phyloP scores from a whole-genome alignment of 2,329 filamentous ascomycete species.

The Phaeosphaeriaceae sp. region DNA sequence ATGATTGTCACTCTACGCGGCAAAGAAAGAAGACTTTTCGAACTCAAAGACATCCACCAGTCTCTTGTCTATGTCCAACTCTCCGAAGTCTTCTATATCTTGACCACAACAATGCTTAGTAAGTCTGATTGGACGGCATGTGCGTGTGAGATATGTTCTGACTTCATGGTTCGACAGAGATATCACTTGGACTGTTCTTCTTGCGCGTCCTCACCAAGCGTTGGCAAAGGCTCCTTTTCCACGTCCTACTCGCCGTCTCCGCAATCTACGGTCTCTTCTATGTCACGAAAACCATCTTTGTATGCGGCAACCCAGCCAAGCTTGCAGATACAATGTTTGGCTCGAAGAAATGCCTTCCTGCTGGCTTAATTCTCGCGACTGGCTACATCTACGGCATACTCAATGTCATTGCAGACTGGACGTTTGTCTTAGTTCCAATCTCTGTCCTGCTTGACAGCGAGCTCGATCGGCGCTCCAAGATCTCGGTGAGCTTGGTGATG shows the following conservation, averaged over 20 bases:
- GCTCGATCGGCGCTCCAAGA: slow-evolving; percentile 53
- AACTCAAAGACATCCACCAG: slow-evolving; percentile 13
- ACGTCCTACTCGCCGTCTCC: slow-evolving; percentile 29
- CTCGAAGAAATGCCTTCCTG: slow-evolving; percentile 31
- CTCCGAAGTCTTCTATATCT: slow-evolving; percentile 60
- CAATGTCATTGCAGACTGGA: slow-evolving; percentile 45
- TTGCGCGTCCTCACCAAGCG: slow-evolving; percentile 40
- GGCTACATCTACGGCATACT: slow-evolving; percentile 43
- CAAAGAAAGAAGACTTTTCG: slow-evolving; percentile 16
- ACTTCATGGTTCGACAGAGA: slow-evolving; percentile 25
- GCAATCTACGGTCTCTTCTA: slow-evolving; percentile 40
- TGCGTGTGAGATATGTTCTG: not conserved
- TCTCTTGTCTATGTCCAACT: slow-evolving; percentile 40
- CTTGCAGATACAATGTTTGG: slow-evolving; percentile 29
- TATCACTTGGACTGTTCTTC: slow-evolving; percentile 47
- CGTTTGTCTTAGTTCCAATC: slow-evolving; percentile 44
- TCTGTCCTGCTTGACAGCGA: slow-evolving; percentile 49
- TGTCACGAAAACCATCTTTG: slow-evolving; percentile 36
- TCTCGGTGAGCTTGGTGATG: slow-evolving; percentile 55
- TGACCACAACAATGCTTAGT: slow-evolving; percentile 57
- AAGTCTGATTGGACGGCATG: not conserved
- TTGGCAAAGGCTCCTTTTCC: slow-evolving; percentile 39
- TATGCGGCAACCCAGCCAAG: slow-evolving; percentile 37
- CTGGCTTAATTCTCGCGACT: slow-evolving; percentile 24
- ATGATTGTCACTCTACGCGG: slow-evolving; percentile 25